Evolutionary conservation across 352 stramenopile species (phyloP), one percentile per base, ranked within the genome.

Genomic region (Phytophthora tubulina): DNA sequence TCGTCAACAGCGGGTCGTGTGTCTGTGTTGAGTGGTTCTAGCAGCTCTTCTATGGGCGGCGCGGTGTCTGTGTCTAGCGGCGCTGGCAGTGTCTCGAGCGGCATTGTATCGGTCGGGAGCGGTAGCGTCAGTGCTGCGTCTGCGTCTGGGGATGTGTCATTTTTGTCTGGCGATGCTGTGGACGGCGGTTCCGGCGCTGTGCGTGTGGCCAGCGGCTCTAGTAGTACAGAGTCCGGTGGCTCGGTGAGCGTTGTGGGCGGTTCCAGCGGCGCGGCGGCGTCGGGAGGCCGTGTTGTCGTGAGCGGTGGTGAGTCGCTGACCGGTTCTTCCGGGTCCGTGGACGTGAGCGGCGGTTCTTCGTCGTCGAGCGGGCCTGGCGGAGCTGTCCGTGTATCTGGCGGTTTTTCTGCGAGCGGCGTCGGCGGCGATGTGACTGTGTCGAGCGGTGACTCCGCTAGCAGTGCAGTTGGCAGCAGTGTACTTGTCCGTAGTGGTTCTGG

Each of bases 391-490:
- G 48, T 73, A 32, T 71, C 56, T 53, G 72, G 67, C 35, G 57
- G 58, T 10, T 79, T 56, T 32, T 76, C 67, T 7, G 44, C 51
- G 11, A 72, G 55, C 38, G 63, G 63, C 32, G 36, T 70, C 52
- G 70, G 73, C 27, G 73, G 70, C 1, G 46, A 74, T 44, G 61
- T 81, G 51, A 64, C 53, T 21, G 27, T 80, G 14, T 63, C 58
- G 32, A 75, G 69, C 55, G 69, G 69, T 21, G 9, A 44, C 38
- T 67, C 64, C 33, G 57, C 55, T 38, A 62, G 48, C 21, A 38
- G 38, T 41, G 45, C 57, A 3, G 38, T 21, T 57, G 64, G 64
- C 55, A 67, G 64, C 57, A 58, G 57, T 31, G 57, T 68, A 27
- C 6, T 68, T 39, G 50, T 73, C 45, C 66, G 58, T 59, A 73